phyloP scores from a whole-genome alignment of 1,139 yeast genomes.

The Saccharomyces hybrid region DNA sequence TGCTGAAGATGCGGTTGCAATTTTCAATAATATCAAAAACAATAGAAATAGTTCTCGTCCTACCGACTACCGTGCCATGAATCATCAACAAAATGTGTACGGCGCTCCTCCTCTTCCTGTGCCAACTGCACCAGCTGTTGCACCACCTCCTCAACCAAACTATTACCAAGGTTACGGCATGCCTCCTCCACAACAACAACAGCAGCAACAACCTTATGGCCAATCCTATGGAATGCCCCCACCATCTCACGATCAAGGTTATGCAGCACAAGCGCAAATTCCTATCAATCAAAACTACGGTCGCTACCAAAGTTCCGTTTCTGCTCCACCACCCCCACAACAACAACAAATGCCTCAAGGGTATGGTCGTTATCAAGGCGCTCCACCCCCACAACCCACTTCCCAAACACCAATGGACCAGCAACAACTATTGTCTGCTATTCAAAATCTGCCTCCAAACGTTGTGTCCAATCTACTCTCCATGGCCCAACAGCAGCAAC shows the following conservation, averaged over 20 bases:
- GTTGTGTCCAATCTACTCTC: slow-evolving; percentile 45
- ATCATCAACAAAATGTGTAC: slow-evolving; percentile 6
- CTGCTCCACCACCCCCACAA: slow-evolving; percentile 30
- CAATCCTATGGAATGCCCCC: slow-evolving; percentile 8
- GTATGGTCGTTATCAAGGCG: slow-evolving; percentile 22
- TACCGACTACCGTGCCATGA: slow-evolving; percentile 9
- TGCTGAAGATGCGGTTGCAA: slow-evolving; percentile 50
- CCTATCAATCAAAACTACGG: slow-evolving; percentile 18
- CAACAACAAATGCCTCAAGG: slow-evolving; percentile 18
- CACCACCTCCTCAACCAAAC: slow-evolving; percentile 17
- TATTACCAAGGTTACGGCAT: slow-evolving; percentile 4
- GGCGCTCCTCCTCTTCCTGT: slow-evolving; percentile 7
- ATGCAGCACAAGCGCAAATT: slow-evolving; percentile 4
- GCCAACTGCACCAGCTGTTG: slow-evolving; percentile 3
- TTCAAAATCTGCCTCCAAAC: slow-evolving; percentile 46
- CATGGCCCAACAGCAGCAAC: slow-evolving; percentile 35
- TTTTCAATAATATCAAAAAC: slow-evolving; percentile 36
- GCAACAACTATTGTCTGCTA: slow-evolving; percentile 32
- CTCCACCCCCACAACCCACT: slow-evolving; percentile 23
- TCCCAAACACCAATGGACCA: slow-evolving; percentile 29
- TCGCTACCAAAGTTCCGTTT: slow-evolving; percentile 29
- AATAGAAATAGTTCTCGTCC: slow-evolving; percentile 28
- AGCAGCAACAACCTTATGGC: neutral
- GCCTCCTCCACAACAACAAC: slow-evolving; percentile 18
- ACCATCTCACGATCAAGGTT: slow-evolving; percentile 12